Evolutionary conservation across 1,139 yeast genomes (phyloP), one percentile per base, ranked within the genome.

Genomic region (Saccharomycopsis phalli): DNA sequence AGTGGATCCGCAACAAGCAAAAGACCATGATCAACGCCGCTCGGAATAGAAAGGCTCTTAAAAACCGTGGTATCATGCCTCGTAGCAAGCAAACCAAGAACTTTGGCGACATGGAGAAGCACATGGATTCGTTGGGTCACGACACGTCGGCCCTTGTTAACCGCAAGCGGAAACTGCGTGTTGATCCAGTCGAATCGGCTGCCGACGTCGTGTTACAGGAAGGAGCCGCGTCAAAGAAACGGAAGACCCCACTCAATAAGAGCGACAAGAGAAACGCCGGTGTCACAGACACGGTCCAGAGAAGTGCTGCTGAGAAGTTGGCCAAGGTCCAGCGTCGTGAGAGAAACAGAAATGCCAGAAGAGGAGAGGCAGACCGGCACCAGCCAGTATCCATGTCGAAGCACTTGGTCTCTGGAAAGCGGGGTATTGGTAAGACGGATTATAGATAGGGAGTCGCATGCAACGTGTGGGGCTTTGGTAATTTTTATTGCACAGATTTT

Each of bases 321-420:
- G 81, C 76, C 57, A 87, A 87, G 68, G 63, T 84, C 53, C 91
- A 83, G 61, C 87, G 95, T 73, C 78, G 95, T 66, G 94, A 83
- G 58, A 78, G 97, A 68, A 86, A 88, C 66, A 80, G 91, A 67
- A 66, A 71, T 58, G 95, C 97, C 33, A 79, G 95, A 65, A 83
- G 76, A 51, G 96, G 97, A 68, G 98, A 93, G 67, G 83, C 84
- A 56, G 99, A 91, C 65, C 81, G 96, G 65, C 95, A 86, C 60
- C 69, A 78, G 46, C 75, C 88, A 47, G 91, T 84, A 44, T 68
- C 83, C 50, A 63, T 86, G 66, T 95, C 96, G 49, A 88, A 87
- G 69, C 98, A 91, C 67, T 71, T 91, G 71, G 83, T 81, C 69
- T 68, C 88, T 57, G 99, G 99, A 66, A 91, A 93, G 74, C 79